Base-by-base conservation (phyloP, 164 flowering plant species). In the Annona cherimola region DNA sequence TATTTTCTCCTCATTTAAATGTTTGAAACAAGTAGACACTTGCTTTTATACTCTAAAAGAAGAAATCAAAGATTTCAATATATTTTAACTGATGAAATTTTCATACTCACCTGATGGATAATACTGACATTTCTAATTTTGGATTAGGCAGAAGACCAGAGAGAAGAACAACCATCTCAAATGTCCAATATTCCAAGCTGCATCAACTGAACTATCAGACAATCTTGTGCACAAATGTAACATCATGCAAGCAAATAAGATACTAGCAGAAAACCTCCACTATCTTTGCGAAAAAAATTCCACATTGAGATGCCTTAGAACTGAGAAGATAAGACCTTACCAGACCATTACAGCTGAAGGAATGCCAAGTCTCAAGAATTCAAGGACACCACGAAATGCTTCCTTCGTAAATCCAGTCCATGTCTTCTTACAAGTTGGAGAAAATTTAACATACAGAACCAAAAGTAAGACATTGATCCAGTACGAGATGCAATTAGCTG, bases 141-240 rank as follows among this genome's bases (percentile, higher is more conserved):
- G 93, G 90, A 73, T 88, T 87, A 46, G 89, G 86, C 4, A 88
- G 86, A 76, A 85, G 86, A 26, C 90, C 92, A 12, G 92, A 83
- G 42, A 88, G 72, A 2, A 88, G 83, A 69, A 85, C 89, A 14
- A 88, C 79, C 84, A 88, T 74, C 75, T 89, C 90, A 61, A 86
- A 89, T n/a, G 89, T 75, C 90, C 90, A 89, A 61, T 75, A 85
- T 64, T 87, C 89, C 9, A 89, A 79, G 78, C 90, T 87, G 82
- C 76, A 69, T 20, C 42, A 64, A 71, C 50, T 45, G 66, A 59
- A 26, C 8, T 18, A 65, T 57, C 41, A 63, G 35, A 26, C 20
- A 9, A 69, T 35, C 19, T 26, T 50, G 57, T 45, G 50, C 18
- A 8, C 1, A 6, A 50, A 50, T 50, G 14, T 50, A 9, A 50